These are phyloP conservation scores for Polychaeton citri DNA, from an alignment of 2,329 filamentous ascomycete species.

Conservation along the genomic window DNA sequence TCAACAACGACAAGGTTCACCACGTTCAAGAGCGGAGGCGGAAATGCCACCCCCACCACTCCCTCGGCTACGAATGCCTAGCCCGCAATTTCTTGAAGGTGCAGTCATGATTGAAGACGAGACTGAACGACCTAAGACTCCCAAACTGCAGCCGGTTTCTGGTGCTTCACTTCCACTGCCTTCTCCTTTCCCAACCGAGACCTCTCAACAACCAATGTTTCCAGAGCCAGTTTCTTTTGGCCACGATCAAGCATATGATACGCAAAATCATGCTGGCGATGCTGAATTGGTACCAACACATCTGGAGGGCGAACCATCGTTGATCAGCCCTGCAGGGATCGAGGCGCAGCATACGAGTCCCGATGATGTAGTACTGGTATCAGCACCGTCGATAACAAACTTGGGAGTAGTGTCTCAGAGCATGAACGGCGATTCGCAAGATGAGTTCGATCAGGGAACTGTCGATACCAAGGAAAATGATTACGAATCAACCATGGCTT, in stretches of 20 bases:
- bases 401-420: too few species aligned
- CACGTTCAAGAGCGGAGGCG: too few species aligned
- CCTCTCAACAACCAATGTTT: neutral
- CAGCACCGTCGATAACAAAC: too few species aligned
- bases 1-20: too few species aligned
- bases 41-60: slow-evolving; percentile 13
- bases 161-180: slow-evolving; percentile 18
- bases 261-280: too few species aligned
- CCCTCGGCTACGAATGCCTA: slow-evolving; percentile 12
- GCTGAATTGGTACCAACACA: too few species aligned
- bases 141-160: slow-evolving; percentile 17
- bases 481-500: too few species aligned
- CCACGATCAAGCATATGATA: neutral
- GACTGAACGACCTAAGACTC: slow-evolving; percentile 15
- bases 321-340: neutral
- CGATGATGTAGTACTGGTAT: neutral
- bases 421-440: too few species aligned
- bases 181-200: slow-evolving; percentile 19
- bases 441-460: too few species aligned
- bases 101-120: slow-evolving; percentile 1
- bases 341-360: neutral
- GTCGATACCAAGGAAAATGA: too few species aligned
- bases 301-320: neutral
- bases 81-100: slow-evolving; percentile 1
- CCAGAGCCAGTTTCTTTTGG: neutral